Evolutionary conservation across 306 rosid genomes (phyloP).

Genomic region (Fragaria iinumae): DNA sequence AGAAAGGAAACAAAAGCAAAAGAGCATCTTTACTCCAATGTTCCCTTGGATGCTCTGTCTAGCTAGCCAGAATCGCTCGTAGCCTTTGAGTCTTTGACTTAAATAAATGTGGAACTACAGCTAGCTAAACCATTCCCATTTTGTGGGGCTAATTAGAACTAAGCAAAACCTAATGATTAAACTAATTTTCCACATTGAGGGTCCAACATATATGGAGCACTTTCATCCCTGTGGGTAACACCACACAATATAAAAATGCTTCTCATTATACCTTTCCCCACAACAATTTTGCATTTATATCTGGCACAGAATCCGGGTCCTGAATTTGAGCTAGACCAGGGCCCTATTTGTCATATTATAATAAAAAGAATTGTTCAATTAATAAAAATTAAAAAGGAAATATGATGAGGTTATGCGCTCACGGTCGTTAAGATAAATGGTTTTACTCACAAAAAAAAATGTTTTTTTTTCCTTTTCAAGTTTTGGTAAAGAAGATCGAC

Average conservation of each 20-base stretch:
- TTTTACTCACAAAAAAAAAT: no score
- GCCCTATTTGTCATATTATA: background rate
- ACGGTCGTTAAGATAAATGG: background rate
- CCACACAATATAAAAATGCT: background rate
- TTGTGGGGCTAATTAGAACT: constrained; percentile 13
- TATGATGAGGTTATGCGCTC: background rate
- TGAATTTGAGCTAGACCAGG: constrained; percentile 9
- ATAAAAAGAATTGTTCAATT: background rate
- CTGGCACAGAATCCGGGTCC: constrained; percentile 39
- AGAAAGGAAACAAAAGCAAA: background rate
- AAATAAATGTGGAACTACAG: background rate
- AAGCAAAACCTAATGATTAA: background rate
- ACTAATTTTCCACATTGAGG: background rate
- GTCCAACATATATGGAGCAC: background rate
- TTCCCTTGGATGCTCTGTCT: constrained; percentile 9
- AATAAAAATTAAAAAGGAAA: background rate
- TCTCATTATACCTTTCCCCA: constrained; percentile 12
- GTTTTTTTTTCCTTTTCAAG: no score
- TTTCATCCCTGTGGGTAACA: background rate
- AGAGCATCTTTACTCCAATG: background rate
- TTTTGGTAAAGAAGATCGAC: no score
- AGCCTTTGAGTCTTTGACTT: background rate
- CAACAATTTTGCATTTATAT: constrained; percentile 38
- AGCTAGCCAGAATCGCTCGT: background rate
- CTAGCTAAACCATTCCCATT: constrained; percentile 13